Conservation (phyloP, 345 rosid species). For the Garcia nutans region DNA sequence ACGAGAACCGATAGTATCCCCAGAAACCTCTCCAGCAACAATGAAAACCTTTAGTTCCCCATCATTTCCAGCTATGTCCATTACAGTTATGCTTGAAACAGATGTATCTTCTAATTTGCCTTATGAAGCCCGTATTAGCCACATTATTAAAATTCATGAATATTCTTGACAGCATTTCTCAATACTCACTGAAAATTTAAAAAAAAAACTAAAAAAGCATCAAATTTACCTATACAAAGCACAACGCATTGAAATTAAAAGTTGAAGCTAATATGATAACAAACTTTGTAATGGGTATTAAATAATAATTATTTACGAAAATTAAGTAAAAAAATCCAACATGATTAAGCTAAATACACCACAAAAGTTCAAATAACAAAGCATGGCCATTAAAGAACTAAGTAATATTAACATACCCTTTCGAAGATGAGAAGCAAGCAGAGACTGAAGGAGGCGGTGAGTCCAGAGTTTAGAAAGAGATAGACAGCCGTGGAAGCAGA, state of each 20-base stretch:
- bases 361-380: not conserved
- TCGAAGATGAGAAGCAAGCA: not conserved
- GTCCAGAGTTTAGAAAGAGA: not conserved
- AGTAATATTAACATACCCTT: not conserved
- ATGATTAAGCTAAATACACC: not conserved
- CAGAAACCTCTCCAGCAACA: conserved; percentile 91
- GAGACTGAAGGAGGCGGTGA: not conserved
- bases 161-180: conserved; percentile 14
- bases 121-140: not conserved
- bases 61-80: conserved; percentile 51
- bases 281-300: not conserved
- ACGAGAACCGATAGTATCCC: conserved; percentile 80
- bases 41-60: conserved; percentile 81
- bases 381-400: not conserved
- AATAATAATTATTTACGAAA: too few species aligned
- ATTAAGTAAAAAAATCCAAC: not conserved
- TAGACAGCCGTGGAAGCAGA: not conserved
- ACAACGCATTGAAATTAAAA: too few species aligned
- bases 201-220: not conserved
- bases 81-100: conserved; percentile 38
- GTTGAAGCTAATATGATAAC: too few species aligned
- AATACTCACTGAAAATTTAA: not conserved
- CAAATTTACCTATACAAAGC: not conserved
- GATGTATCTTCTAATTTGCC: conserved; percentile 24
- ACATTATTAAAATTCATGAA: not conserved